Base-by-base conservation (phyloP, 2,329 filamentous ascomycete species). In the Trichothecium sympodiale region DNA sequence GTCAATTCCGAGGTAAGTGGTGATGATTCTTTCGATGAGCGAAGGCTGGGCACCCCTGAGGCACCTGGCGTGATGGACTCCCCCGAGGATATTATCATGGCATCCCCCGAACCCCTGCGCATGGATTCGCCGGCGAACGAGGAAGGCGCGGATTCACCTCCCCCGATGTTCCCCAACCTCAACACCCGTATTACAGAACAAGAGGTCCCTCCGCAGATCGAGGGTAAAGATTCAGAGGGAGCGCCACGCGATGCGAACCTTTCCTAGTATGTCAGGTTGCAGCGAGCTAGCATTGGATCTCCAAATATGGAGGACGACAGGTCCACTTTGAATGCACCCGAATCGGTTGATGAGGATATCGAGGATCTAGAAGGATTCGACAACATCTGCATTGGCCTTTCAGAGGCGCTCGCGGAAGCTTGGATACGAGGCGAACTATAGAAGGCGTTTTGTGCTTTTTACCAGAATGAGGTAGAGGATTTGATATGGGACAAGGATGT, bases 1-100 rank as follows among this genome's bases (percentile, higher is more conserved):
- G 74, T 75, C 28, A 74, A 72, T 52, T 77, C 69, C 43, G 76
- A 80, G 75, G 76, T 80, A 61, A 71, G 75, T 60, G 44, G 46
- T 40, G 52, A 45, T 40, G 52, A 55, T 56, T 59, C 51, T 45
- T 46, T 44, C 49, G 52, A 57, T 36, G 51, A 53, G 47, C 43
- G 46, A 39, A 29, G 23, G 12, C 17, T n/a, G 37, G 39, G 46
- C 45, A 39, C 39, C 38, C 40, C 53, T 37, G 51, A 52, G 44
- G 46, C 43, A 37, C 47, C 43, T 41, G 47, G 45, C 39, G 39
- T 51, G 35, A 38, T 45, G 41, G 46, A 49, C 29, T 46, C 48
- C 30, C 46, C 48, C 5, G 48, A 48, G 37, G 53, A 58, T 39
- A 47, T 53, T 26, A 46, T 51, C 23, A 57, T 55, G 52, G 46